Base-by-base conservation (phyloP, 768 basidiomycete genomes). In the Calocera viscosa region DNA sequence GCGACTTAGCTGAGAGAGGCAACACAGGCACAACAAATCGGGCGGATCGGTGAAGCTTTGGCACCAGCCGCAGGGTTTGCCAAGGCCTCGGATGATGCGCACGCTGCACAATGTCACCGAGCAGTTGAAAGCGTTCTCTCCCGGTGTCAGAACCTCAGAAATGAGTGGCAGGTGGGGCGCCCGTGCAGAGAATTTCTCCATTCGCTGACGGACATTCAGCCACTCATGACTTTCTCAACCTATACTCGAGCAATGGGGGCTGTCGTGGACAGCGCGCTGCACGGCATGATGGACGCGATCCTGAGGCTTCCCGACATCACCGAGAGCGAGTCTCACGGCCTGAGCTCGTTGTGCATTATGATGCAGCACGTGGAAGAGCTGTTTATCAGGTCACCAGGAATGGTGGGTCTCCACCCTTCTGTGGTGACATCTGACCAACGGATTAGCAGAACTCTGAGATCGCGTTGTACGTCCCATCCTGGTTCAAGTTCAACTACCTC, bases 401-500 rank as follows among this genome's bases (percentile, higher is more conserved):
- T 86, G 74, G 88, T 86, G 65, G 69, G 81, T 22, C 17, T 34
- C n/a, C 24, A 24, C 30, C 65, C 17, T 22, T 64, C 1, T 26
- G 66, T 35, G 53, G 35, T 68, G 33, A 41, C 32, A 33, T 64
- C 43, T 33, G 66, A n/a, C 34, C 53, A 17, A 26, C 71, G 26
- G 70, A 89, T 10, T 33, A n/a, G 83, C 81, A 75, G 73, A 70
- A 87, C 22, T 88, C 90, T 0, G 85, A 89, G 63, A 86, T 91
- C 7, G 88, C 88, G 0, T 86, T 85, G 0, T 91, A 91, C 69
- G 90, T 94, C n/a, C 89, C 91, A 1, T 87, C 85, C 14, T 97
- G 94, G 94, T 80, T 96, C 71, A 95, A 95, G 75, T 95, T 91
- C 75, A 92, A 89, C 22, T 97, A 97, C 75, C 81, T 96, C 2